phyloP scores from a whole-genome alignment of 805 yeast species.

The Saccharomyces kudriavzevii region DNA sequence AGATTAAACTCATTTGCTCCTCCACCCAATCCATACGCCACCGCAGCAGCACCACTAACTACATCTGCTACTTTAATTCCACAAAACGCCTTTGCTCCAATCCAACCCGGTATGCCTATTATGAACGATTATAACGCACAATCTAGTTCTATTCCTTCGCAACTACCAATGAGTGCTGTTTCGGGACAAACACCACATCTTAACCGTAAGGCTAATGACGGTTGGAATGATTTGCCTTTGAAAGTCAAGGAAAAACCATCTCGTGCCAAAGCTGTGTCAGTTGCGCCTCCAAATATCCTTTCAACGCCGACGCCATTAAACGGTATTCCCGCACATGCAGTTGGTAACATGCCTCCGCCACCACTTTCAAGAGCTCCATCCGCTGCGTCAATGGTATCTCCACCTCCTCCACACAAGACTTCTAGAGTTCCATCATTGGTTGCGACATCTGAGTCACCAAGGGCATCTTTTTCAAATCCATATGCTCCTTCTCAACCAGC shows the following conservation, averaged over 20 bases:
- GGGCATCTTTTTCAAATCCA: conserved; percentile 8
- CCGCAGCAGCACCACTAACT: conserved; percentile 14
- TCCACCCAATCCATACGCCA: conserved; percentile 26
- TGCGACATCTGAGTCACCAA: conserved; percentile 3
- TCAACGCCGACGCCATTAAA: conserved; percentile 3
- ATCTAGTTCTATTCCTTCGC: conserved; percentile 24
- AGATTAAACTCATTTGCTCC: conserved; percentile 10
- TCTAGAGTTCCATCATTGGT: neutral
- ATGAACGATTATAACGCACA: conserved; percentile 16
- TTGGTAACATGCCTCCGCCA: conserved; percentile 17
- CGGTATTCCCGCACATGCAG: conserved; percentile 9
- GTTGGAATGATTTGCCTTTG: conserved; percentile 32
- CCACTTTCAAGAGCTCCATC: conserved; percentile 24
- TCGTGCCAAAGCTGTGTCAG: conserved; percentile 32
- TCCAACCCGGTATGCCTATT: conserved; percentile 4
- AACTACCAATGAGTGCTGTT: conserved; percentile 30
- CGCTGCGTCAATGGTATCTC: conserved; percentile 12
- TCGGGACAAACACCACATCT: conserved; percentile 32
- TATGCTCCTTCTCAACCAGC: conserved; percentile 11
- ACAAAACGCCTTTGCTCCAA: conserved; percentile 9
- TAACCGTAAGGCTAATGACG: conserved; percentile 31
- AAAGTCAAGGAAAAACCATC: conserved; percentile 24
- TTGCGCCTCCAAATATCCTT: conserved; percentile 26
- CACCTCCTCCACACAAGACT: conserved; percentile 11
- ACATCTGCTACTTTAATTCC: conserved; percentile 22